Evolutionary conservation across 495 filamentous ascomycete genomes (phyloP).

Genomic region (Rhypophila decipiens): DNA sequence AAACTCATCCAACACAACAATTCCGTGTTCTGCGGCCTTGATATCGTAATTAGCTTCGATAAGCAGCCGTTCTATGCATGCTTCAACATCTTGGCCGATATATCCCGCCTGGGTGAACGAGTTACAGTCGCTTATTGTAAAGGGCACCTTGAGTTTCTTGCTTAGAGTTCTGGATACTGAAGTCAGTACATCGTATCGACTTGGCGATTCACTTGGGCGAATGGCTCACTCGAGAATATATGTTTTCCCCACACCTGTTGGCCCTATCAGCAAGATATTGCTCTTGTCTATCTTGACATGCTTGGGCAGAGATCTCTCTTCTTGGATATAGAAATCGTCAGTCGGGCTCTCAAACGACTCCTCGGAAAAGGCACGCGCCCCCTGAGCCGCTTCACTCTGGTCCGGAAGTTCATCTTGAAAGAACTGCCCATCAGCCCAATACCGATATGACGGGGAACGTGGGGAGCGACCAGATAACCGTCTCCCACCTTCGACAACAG

Average conservation of each 20-base stretch:
- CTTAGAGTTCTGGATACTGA: slow-evolving; percentile 33
- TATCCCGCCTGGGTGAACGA: slow-evolving; percentile 96
- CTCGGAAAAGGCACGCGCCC: slow-evolving; percentile 22
- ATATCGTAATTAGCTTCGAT: slow-evolving; percentile 89
- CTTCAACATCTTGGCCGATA: slow-evolving; percentile 92
- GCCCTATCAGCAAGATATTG: slow-evolving; percentile 87
- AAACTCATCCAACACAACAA: slow-evolving; percentile 92
- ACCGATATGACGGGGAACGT: slow-evolving; percentile 14
- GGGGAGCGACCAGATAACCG: slow-evolving; percentile 18
- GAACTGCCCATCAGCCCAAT: slow-evolving; percentile 23
- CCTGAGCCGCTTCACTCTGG: slow-evolving; percentile 57
- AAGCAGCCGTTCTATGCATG: slow-evolving; percentile 82
- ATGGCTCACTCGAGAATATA: slow-evolving; percentile 69
- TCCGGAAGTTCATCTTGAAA: slow-evolving; percentile 71
- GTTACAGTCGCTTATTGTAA: slow-evolving; percentile 96
- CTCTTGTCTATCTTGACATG: slow-evolving; percentile 88
- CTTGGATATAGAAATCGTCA: slow-evolving; percentile 33
- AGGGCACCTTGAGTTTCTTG: slow-evolving; percentile 77
- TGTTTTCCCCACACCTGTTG: slow-evolving; percentile 94
- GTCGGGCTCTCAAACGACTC: slow-evolving; percentile 8
- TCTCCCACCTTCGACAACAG: slow-evolving; percentile 46
- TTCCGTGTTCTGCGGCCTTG: slow-evolving; percentile 78
- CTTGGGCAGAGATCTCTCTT: slow-evolving; percentile 41
- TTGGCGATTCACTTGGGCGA: background rate
- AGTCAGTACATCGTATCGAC: slow-evolving; percentile 5